Base-by-base conservation (phyloP, 495 filamentous ascomycete species). In the Trichoderma parareesei region DNA sequence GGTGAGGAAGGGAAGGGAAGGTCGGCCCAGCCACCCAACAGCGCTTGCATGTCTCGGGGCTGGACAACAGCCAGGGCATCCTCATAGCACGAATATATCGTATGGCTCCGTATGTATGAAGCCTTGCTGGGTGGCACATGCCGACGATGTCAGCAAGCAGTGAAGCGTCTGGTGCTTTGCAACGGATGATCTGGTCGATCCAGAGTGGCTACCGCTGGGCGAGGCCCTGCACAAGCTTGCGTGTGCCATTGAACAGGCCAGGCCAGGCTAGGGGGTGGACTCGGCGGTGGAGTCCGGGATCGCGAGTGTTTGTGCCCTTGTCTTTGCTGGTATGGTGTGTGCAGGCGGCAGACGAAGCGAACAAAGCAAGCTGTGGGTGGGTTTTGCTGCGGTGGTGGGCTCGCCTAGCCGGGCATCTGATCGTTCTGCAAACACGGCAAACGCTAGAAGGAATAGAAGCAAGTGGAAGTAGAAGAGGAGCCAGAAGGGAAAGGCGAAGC, bases 281-380 rank as follows among this genome's bases (percentile, higher is more conserved):
- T 35, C 53, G 53, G 11, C 14, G 27, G 53, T 57, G 53, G 53
- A 57, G 53, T 57, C 53, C 53, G 53, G 53, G 20, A 57, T 57
- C 53, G 53, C 4, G 53, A 57, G 53, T 10, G 27, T 57, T 57
- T 5, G 46, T 49, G 46, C 46, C 27, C 46, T 49, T 49, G 18
- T 49, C 18, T 27, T 2, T 27, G 27, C 27, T 27, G 27, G 27
- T 27, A 18, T 49, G 46, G 18, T 18, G 46, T 18, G 46, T 18
- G 46, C 18, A 18, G n/a, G n/a, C 18, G 9, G 27, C 46, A 18
- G 16, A 18, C 13, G 44, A 16, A 16, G 44, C 5, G 18, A 14
- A 41, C 40, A 11, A 41, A 11, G 40, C 40, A 41, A 7, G 40
- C 40, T 41, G 40, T 41, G 40, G 18, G 44, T 48, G 44, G 44